Conservation (phyloP, 1,284 basidiomycete genomes). For the Malassezia pachydermatis region DNA sequence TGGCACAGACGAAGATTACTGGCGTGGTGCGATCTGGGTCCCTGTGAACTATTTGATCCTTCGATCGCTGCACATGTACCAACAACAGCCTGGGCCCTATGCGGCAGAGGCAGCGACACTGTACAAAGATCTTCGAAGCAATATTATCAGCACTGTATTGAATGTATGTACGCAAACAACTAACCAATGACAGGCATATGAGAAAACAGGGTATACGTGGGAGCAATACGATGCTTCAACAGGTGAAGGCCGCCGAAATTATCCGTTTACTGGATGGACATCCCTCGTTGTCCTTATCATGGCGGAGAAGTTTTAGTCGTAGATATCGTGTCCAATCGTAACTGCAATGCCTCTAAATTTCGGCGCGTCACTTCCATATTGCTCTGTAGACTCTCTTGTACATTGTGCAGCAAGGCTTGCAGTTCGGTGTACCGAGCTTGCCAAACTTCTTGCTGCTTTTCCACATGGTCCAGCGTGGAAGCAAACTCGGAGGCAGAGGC, state of each 20-base stretch:
- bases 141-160: constrained; percentile 73
- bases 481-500: constrained; percentile 65
- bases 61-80: constrained; percentile 65
- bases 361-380: constrained; percentile 52
- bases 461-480: constrained; percentile 62
- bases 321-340: constrained; percentile 55
- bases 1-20: constrained; percentile 85
- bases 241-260: constrained; percentile 71
- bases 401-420: constrained; percentile 57
- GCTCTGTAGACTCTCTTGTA: constrained; percentile 54
- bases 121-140: constrained; percentile 66
- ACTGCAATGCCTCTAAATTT: constrained; percentile 57
- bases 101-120: constrained; percentile 64
- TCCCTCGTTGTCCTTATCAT: constrained; percentile 41
- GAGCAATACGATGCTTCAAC: constrained; percentile 81
- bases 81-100: constrained; percentile 65
- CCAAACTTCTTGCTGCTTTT: constrained; percentile 53
- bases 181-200: constrained; percentile 60
- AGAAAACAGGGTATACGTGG: constrained; percentile 85
- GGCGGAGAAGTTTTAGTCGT: constrained; percentile 33
- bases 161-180: constrained; percentile 57
- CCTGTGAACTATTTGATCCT: constrained; percentile 88
- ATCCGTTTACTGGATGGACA: constrained; percentile 46
- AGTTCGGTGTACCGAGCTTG: constrained; percentile 60
- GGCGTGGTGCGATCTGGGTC: constrained; percentile 90